phyloP scores from a whole-genome alignment of 176 grass and related monocot species.

The Canna indica region DNA sequence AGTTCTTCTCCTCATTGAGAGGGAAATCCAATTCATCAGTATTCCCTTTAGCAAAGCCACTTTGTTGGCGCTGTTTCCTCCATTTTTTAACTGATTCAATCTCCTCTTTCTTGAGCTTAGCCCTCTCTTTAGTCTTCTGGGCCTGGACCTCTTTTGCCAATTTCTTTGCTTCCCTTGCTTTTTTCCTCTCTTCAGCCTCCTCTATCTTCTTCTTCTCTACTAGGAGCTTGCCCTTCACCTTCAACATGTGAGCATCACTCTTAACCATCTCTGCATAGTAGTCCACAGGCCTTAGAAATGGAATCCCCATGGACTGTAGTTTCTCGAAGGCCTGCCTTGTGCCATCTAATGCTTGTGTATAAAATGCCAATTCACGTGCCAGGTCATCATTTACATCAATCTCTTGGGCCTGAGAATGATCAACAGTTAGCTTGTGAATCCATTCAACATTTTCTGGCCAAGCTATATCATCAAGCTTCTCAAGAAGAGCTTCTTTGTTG shows the following conservation, averaged over 20 bases:
- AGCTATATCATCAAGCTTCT: conserved; percentile 76
- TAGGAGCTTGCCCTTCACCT: conserved; percentile 70
- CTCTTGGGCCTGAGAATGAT: conserved; percentile 45
- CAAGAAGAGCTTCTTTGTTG: conserved; percentile 57
- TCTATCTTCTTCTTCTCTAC: conserved; percentile 77
- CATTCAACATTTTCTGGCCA: conserved; percentile 74
- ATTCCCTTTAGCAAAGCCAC: conserved; percentile 51
- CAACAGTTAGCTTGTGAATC: conserved; percentile 68
- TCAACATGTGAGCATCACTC: conserved; percentile 84
- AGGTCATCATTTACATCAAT: conserved; percentile 85
- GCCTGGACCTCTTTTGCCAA: conserved; percentile 71
- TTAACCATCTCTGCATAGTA: conserved; percentile 99
- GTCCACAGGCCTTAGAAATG: conserved; percentile 70
- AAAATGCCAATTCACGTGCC: conserved; percentile 69
- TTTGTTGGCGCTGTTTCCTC: conserved; percentile 85
- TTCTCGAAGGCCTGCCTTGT: conserved; percentile 57
- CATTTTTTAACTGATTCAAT: conserved; percentile 95
- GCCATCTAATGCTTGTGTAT: conserved; percentile 83
- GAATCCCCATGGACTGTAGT: conserved; percentile 46
- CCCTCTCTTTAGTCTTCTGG: conserved; percentile 62
- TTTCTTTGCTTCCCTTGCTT: conserved; percentile 68
- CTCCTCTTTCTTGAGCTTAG: conserved; percentile 82
- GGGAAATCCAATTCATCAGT: conserved; percentile 39
- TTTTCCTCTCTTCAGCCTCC: no score
- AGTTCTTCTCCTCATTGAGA: conserved; percentile 51